Evolutionary conservation across 2,329 filamentous ascomycete genomes (phyloP).

Genomic region (Pseudogymnoascus sp.): DNA sequence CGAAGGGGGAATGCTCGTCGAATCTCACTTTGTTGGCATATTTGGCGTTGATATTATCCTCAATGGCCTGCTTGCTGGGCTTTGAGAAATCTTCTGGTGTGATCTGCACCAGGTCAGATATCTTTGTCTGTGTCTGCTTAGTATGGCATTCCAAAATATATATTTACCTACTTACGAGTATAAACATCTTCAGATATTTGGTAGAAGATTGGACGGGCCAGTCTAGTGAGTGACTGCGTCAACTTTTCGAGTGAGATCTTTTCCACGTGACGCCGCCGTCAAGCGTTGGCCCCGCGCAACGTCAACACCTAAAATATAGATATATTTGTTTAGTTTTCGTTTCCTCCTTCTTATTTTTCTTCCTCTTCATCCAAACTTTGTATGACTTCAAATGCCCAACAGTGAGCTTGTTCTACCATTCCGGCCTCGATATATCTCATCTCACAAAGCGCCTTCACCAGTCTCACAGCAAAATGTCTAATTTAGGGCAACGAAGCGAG

Average conservation of each 20-base stretch:
- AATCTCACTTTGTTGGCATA: constrained; percentile 75
- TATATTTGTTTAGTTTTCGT: neutral
- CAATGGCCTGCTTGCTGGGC: constrained; percentile 71
- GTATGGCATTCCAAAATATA: constrained; percentile 11
- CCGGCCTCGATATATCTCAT: neutral
- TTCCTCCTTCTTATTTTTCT: neutral
- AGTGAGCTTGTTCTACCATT: neutral
- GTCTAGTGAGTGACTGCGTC: neutral
- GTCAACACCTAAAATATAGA: neutral
- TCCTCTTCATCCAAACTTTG: neutral
- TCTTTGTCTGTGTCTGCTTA: constrained; percentile 58
- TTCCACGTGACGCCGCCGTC: neutral
- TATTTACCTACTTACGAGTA: constrained; percentile 33
- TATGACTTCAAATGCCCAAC: neutral
- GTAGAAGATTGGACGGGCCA: neutral
- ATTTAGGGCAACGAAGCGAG: neutral
- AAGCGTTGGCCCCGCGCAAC: neutral
- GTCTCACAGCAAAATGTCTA: neutral
- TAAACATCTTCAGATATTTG: constrained; percentile 34
- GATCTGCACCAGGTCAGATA: constrained; percentile 92
- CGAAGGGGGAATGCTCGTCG: neutral
- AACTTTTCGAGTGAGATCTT: neutral
- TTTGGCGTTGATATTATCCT: constrained; percentile 95
- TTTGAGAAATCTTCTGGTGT: constrained; percentile 81
- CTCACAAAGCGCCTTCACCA: neutral